Conservation (phyloP, 805 yeast genomes). For the Pichia phayaonensis region DNA sequence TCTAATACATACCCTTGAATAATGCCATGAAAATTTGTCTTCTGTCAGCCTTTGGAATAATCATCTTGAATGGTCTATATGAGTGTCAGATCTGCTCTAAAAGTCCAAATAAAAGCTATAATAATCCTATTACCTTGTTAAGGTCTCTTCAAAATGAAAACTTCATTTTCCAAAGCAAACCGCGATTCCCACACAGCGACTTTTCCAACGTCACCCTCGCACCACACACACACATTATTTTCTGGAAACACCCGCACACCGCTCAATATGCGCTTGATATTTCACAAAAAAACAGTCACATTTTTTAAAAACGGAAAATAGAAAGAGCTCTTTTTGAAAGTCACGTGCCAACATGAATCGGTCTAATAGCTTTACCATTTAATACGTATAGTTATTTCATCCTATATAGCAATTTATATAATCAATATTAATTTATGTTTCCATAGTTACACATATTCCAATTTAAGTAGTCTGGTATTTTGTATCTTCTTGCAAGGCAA, state of each 20-base stretch:
- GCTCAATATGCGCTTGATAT: not conserved
- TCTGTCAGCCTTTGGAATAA: slow-evolving; percentile 99
- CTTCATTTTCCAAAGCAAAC: not conserved
- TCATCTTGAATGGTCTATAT: slow-evolving; percentile 49
- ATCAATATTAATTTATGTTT: too few relatives aligned
- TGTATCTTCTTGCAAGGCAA: slow-evolving; percentile 29
- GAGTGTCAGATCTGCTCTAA: slow-evolving; percentile 1
- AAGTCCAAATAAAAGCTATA: not conserved
- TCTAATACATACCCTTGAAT: slow-evolving; percentile 82
- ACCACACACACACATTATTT: not conserved
- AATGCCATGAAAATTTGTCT: slow-evolving; percentile 98
- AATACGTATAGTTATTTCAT: too few relatives aligned
- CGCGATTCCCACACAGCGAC: not conserved
- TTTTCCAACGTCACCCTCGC: not conserved
- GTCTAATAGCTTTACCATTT: too few relatives aligned
- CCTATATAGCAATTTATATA: not conserved
- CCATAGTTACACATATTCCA: not conserved
- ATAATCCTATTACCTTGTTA: not conserved
- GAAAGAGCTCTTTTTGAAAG: too few relatives aligned
- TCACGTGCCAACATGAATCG: not conserved
- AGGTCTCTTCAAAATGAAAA: not conserved
- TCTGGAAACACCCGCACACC: not conserved
- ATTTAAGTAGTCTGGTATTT: slow-evolving; percentile 9
- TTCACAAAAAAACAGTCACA: not conserved
- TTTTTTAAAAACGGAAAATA: not conserved